Evolutionary conservation across 495 filamentous ascomycete genomes (phyloP), one percentile per base, ranked within the genome.

Genomic region (Haplographium delicatum): DNA sequence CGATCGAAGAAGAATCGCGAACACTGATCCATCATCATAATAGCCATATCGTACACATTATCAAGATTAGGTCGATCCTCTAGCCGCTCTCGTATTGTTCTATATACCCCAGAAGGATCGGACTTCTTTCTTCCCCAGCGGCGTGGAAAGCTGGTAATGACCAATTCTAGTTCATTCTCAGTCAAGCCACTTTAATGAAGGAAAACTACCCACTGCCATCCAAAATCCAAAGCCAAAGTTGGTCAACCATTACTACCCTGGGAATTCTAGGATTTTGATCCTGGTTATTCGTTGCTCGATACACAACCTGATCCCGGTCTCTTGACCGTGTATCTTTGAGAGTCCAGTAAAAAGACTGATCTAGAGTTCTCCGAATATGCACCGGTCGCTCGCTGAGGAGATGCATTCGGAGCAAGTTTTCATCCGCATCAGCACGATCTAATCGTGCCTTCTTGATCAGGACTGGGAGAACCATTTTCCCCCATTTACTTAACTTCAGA

Each of bases 221-320:
- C 2, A 87, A 54, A 25, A 86, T 73, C 82, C 82, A 87, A 72
- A 87, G 76, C 84, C 84, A 88, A 1, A 88, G 67, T 57, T 88
- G 83, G 53, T 88, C 84, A 1, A 86, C 83, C 84, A 87, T 89
- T 62, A 86, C 73, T 15, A 88, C 75, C 20, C 82, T 79, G 0
- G 80, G 31, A 30, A 44, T 50, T 2, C 28, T n/a, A 3, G n/a
- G 30, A 18, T 51, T 39, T 10, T 25, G 28, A 31, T 41, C 44
- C 22, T 25, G 24, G 6, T 16, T 40, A 15, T 23, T 82, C 65
- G 56, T 71, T 0, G 50, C 59, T 0, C 83, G 73, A 56, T 79
- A 86, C 1, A 88, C 79, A 9, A 86, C 84, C 59, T 87, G 84
- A 41, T 86, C 82, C 37, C 74, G 59, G 49, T 88, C 84, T 3